Conservation (phyloP, 345 rosid species). For the Acer saccharum region DNA sequence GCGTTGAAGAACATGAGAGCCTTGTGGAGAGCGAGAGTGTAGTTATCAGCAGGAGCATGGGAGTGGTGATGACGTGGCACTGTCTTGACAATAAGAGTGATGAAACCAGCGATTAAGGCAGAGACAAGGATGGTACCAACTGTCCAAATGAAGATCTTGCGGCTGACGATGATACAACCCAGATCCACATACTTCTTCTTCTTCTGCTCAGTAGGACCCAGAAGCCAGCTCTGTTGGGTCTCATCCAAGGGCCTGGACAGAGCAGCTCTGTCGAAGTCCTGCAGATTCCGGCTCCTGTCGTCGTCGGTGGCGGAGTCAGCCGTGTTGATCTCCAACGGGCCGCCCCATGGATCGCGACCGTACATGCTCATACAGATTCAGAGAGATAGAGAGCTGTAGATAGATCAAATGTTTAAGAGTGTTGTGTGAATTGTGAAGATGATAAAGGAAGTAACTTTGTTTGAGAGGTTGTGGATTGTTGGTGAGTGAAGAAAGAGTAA, state of each 20-base stretch:
- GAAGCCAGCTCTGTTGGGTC: slow-evolving; percentile 99
- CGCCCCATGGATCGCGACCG: slow-evolving; percentile 99
- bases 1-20: slow-evolving; percentile 99
- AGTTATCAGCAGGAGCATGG: slow-evolving; percentile 72
- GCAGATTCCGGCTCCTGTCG: slow-evolving; percentile 84
- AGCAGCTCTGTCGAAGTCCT: slow-evolving; percentile 86
- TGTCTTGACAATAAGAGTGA: slow-evolving; percentile 77
- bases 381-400: background rate
- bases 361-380: slow-evolving; percentile 52
- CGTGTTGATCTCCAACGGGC: slow-evolving; percentile 88
- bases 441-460: background rate
- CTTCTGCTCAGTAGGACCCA: slow-evolving; percentile 90
- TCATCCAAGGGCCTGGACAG: slow-evolving; percentile 81
- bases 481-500: background rate
- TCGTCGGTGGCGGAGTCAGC: slow-evolving; percentile 98
- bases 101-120: slow-evolving; percentile 66
- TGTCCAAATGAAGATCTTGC: slow-evolving; percentile 95
- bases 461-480: background rate
- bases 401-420: background rate
- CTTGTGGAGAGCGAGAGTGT: slow-evolving; percentile 87
- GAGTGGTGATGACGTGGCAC: slow-evolving; percentile 74
- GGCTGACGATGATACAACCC: slow-evolving; percentile 94
- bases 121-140: slow-evolving; percentile 64
- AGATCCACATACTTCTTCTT: slow-evolving; percentile 97
- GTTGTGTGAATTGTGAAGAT: no score